Conservation (phyloP, 1,284 basidiomycete genomes). For the Lignosus rhinocerotis region DNA sequence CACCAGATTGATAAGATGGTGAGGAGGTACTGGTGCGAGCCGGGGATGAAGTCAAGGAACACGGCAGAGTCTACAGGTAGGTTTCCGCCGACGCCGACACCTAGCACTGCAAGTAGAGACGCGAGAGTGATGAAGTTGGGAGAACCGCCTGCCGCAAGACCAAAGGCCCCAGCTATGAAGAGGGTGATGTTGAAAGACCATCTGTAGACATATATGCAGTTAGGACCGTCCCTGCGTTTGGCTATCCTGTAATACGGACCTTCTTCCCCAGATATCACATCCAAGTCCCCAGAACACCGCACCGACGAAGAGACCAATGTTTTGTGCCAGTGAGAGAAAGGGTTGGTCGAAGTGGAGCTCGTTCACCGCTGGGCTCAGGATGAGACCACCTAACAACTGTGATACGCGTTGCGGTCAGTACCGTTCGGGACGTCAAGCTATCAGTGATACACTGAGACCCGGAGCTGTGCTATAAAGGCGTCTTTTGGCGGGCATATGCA, state of each 20-base stretch:
- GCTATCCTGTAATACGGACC: constrained; percentile 16
- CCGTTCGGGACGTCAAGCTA: too few species aligned
- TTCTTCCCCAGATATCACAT: constrained; percentile 66
- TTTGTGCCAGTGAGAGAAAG: constrained; percentile 58
- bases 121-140: constrained; percentile 45
- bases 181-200: constrained; percentile 68
- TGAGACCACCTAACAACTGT: constrained; percentile 54
- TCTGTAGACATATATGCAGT: constrained; percentile 25
- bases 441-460: too few species aligned
- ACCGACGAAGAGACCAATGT: constrained; percentile 64
- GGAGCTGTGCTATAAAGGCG: too few species aligned
- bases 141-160: constrained; percentile 47
- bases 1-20: constrained; percentile 74
- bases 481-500: too few species aligned
- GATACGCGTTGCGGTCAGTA: background rate
- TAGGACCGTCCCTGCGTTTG: too few species aligned
- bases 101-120: constrained; percentile 45
- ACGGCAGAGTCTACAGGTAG: constrained; percentile 66
- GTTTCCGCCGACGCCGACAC: constrained; percentile 55
- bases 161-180: constrained; percentile 58
- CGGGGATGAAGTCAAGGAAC: constrained; percentile 68
- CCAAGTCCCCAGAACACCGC: constrained; percentile 67
- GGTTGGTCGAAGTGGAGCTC: constrained; percentile 60
- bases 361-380: constrained; percentile 54
- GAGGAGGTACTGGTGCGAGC: constrained; percentile 66